Evolutionary conservation across 768 basidiomycete genomes (phyloP).

Genomic region (Boletales sp.): DNA sequence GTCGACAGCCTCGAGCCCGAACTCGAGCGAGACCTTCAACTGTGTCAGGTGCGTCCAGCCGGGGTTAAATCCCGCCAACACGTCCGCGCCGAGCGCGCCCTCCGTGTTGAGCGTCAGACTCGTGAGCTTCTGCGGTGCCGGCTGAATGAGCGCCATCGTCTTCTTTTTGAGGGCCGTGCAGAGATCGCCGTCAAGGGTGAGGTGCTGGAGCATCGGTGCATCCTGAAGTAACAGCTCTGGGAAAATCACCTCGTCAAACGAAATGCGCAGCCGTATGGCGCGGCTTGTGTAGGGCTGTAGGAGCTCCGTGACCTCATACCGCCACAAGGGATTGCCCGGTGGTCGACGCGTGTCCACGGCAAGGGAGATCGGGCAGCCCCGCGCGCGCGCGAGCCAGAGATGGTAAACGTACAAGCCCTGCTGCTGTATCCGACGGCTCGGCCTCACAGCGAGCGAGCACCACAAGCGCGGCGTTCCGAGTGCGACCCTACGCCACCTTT

Average conservation of each 20-base stretch:
- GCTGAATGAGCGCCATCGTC: conserved; percentile 7
- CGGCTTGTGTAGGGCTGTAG: conserved; percentile 18
- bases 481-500: conserved; percentile 40
- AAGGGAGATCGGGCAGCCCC: conserved; percentile 18
- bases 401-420: conserved; percentile 12
- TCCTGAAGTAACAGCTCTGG: conserved; percentile 15
- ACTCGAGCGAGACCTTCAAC: conserved; percentile 4
- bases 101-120: conserved; percentile 11
- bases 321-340: conserved; percentile 17
- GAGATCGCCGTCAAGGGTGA: conserved; percentile 12
- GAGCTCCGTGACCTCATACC: conserved; percentile 19
- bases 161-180: neutral
- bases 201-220: conserved; percentile 16
- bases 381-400: conserved; percentile 20
- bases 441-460: conserved; percentile 36
- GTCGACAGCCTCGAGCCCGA: neutral
- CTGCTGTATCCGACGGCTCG: conserved; percentile 4
- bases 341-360: conserved; percentile 14
- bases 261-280: conserved; percentile 8
- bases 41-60: conserved; percentile 15
- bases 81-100: neutral
- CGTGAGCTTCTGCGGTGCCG: neutral
- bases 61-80: conserved; percentile 8
- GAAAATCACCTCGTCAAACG: conserved; percentile 7
- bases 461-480: conserved; percentile 43